phyloP scores from a whole-genome alignment of 2,329 filamentous ascomycete species.

The Aspergillus latus region DNA sequence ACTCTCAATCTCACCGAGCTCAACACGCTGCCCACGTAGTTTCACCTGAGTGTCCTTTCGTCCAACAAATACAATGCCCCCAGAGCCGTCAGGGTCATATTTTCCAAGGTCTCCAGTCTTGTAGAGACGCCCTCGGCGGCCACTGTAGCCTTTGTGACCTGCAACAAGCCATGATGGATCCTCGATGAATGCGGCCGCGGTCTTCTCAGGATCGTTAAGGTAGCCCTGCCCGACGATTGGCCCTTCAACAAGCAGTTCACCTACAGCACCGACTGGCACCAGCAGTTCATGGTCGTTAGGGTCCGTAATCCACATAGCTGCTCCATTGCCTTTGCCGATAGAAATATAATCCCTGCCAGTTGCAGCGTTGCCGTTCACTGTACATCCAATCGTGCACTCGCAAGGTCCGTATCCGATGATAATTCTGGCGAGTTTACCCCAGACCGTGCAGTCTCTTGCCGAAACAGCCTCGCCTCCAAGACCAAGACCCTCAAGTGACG shows the following conservation, averaged over 20 bases:
- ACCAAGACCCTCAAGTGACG: constrained; percentile 41
- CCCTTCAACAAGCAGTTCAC: constrained; percentile 51
- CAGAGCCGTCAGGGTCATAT: constrained; percentile 40
- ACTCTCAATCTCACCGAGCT: constrained; percentile 44
- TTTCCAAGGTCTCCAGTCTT: constrained; percentile 43
- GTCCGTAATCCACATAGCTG: constrained; percentile 43
- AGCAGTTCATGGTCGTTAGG: constrained; percentile 38
- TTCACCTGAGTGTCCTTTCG: constrained; percentile 46
- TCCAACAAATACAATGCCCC: constrained; percentile 39
- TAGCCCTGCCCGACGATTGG: constrained; percentile 51
- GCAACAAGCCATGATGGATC: constrained; percentile 39
- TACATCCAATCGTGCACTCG: constrained; percentile 46
- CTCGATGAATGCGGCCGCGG: constrained; percentile 37
- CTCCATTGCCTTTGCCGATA: constrained; percentile 41
- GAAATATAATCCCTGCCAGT: constrained; percentile 38
- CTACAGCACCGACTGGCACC: constrained; percentile 46
- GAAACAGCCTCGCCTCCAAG: constrained; percentile 49
- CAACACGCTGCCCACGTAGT: constrained; percentile 44
- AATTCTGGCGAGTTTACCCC: constrained; percentile 44
- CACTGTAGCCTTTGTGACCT: constrained; percentile 25
- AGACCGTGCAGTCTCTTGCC: constrained; percentile 42
- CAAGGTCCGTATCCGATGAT: constrained; percentile 48
- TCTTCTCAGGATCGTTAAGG: constrained; percentile 41
- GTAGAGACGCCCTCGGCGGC: constrained; percentile 38
- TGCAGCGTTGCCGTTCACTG: constrained; percentile 38